Evolutionary conservation across 225 moss, liverwort and hornwort genomes (phyloP).

Genomic region (Rhytidiadelphus loreus): DNA sequence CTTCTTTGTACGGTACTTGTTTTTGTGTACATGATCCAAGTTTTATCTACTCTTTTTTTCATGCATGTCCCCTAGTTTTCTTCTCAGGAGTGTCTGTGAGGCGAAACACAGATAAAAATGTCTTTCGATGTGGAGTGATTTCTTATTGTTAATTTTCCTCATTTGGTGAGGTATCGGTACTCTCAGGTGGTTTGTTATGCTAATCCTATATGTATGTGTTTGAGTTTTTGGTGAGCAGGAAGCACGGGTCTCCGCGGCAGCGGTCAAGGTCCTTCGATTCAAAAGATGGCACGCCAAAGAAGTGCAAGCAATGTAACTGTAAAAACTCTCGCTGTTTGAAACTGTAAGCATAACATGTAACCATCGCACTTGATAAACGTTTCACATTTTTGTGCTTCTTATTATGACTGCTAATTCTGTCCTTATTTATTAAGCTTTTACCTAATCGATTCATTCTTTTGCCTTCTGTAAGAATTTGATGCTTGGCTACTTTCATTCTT

Average conservation of each 20-base stretch:
- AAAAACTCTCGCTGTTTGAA: slow-evolving; percentile 54
- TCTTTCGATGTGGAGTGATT: not conserved
- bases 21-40: not conserved
- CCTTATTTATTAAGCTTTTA: not conserved
- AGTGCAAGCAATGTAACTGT: slow-evolving; percentile 56
- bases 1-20: slow-evolving; percentile 33
- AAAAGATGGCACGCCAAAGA: slow-evolving; percentile 54
- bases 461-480: not conserved
- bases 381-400: not conserved
- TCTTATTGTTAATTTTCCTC: not conserved
- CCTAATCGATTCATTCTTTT: not conserved
- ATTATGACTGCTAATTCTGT: not conserved
- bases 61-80: not conserved
- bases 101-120: not conserved
- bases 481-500: not conserved
- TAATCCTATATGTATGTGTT: not conserved
- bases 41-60: not conserved
- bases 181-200: not conserved
- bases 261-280: slow-evolving; percentile 38
- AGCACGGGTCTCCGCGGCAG: slow-evolving; percentile 45
- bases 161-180: not conserved
- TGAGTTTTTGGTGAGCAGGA: slow-evolving; percentile 14
- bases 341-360: slow-evolving; percentile 21
- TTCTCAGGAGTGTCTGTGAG: not conserved
- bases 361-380: not conserved